These are phyloP conservation scores for Astragalus glycyphyllos DNA, from an alignment of 306 rosid genomes.

Conservation along the genomic window DNA sequence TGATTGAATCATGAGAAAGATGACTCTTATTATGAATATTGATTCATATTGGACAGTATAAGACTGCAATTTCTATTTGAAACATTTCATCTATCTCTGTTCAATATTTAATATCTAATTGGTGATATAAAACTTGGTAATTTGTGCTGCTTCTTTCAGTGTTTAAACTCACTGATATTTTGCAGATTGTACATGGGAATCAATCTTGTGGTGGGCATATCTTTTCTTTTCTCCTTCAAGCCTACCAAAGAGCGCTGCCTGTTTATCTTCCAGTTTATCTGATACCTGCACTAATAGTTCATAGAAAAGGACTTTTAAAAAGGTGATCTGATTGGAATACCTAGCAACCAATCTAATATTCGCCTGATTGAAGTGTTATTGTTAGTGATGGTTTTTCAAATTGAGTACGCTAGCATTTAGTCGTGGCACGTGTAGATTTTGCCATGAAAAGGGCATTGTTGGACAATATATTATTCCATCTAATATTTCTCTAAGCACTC, in stretches of 20 bases:
- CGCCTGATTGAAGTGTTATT: constrained; percentile 1
- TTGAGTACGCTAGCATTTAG: constrained; percentile 14
- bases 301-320: constrained; percentile 78
- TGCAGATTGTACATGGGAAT: constrained; percentile 92
- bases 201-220: constrained; percentile 78
- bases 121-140: constrained; percentile 19
- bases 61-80: constrained; percentile 17
- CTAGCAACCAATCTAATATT: constrained; percentile 31
- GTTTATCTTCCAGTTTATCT: constrained; percentile 96
- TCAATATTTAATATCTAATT: constrained; percentile 20
- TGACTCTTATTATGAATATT: constrained; percentile 6
- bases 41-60: constrained; percentile 19
- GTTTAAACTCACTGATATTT: constrained; percentile 30
- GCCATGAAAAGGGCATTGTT: constrained; percentile 13
- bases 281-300: constrained; percentile 94
- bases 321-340: constrained; percentile 58
- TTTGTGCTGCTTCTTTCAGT: constrained; percentile 18
- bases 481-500: constrained; percentile 28
- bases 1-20: constrained; percentile 21
- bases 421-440: constrained; percentile 18
- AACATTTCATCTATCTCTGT: constrained; percentile 24
- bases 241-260: constrained; percentile 89
- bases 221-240: constrained; percentile 78
- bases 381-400: constrained; percentile 30
- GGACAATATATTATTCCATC: constrained; percentile 37